Percentiles rank a stretch among this genome's conserved stretches.
Evolutionary conservation across 768 basidiomycete species (phyloP).

Genomic region (Termitomyces sp.): DNA sequence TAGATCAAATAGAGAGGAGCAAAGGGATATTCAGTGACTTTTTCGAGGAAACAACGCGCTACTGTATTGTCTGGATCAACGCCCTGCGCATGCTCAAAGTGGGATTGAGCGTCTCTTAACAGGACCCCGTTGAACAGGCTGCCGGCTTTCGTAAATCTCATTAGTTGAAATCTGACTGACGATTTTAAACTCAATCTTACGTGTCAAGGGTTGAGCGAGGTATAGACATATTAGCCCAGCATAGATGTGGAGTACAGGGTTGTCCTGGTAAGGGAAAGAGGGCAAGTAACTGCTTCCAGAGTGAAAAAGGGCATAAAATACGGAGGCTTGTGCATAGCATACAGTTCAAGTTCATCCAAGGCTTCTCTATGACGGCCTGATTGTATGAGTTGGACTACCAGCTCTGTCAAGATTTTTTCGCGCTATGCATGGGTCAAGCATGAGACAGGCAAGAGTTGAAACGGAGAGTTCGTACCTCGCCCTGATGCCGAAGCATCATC

Average conservation of each 20-base stretch:
- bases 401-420: conserved; percentile 72
- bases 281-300: conserved; percentile 66
- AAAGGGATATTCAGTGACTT: conserved; percentile 32
- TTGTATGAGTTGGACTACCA: conserved; percentile 66
- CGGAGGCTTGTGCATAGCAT: conserved; percentile 39
- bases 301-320: conserved; percentile 4
- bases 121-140: conserved; percentile 30
- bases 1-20: neutral
- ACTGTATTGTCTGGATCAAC: conserved; percentile 60
- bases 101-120: conserved; percentile 57
- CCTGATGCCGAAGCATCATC: conserved; percentile 69
- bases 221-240: conserved; percentile 76
- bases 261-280: conserved; percentile 84
- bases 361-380: conserved; percentile 63
- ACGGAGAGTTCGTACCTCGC: conserved; percentile 48
- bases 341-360: conserved; percentile 86
- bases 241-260: conserved; percentile 76
- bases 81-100: conserved; percentile 60
- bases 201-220: conserved; percentile 42
- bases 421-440: conserved; percentile 42
- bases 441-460: conserved; percentile 1
- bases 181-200: conserved; percentile 10
- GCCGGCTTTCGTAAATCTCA: conserved; percentile 6
- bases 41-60: conserved; percentile 50
- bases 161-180: neutral